Percentiles rank a stretch among this genome's conserved stretches.
These are phyloP conservation scores for Penicillium atrosanguineum DNA, from an alignment of 495 filamentous ascomycete genomes.

Conservation along the genomic window DNA sequence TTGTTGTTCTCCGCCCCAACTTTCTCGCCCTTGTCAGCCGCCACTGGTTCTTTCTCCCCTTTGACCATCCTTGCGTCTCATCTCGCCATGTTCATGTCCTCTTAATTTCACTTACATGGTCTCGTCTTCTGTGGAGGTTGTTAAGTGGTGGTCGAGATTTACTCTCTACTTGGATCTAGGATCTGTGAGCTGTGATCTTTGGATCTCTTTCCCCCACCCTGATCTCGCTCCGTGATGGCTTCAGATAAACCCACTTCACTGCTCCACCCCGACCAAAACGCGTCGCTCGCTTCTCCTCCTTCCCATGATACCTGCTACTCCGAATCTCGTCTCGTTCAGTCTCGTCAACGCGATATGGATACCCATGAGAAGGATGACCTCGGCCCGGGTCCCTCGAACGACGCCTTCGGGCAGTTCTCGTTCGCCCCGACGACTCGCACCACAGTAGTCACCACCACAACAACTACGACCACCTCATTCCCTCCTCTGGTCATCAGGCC, in stretches of 20 bases:
- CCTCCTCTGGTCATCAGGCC: conserved; percentile 78
- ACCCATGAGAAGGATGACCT: conserved; percentile 23
- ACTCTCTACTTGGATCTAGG: not conserved
- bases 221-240: conserved; percentile 15
- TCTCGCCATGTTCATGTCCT: conserved; percentile 9
- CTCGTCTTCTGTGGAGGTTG: conserved; percentile 19
- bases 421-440: conserved; percentile 71
- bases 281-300: conserved; percentile 16
- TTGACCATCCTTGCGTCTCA: conserved; percentile 22
- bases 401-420: conserved; percentile 61
- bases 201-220: conserved; percentile 8
- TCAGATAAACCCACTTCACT: conserved; percentile 19
- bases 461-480: conserved; percentile 85
- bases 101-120: not conserved
- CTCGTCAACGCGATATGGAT: conserved; percentile 31
- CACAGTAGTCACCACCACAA: conserved; percentile 87
- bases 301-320: conserved; percentile 12
- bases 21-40: conserved; percentile 36
- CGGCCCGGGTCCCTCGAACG: conserved; percentile 20
- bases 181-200: not conserved
- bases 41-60: conserved; percentile 31
- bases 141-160: conserved; percentile 15
- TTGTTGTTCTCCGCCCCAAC: conserved; percentile 40
- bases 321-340: conserved; percentile 16
- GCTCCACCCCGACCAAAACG: conserved; percentile 16